These are phyloP conservation scores for Neofusicoccum umdonicola DNA, from an alignment of 2,329 filamentous ascomycete species.

Conservation along the genomic window DNA sequence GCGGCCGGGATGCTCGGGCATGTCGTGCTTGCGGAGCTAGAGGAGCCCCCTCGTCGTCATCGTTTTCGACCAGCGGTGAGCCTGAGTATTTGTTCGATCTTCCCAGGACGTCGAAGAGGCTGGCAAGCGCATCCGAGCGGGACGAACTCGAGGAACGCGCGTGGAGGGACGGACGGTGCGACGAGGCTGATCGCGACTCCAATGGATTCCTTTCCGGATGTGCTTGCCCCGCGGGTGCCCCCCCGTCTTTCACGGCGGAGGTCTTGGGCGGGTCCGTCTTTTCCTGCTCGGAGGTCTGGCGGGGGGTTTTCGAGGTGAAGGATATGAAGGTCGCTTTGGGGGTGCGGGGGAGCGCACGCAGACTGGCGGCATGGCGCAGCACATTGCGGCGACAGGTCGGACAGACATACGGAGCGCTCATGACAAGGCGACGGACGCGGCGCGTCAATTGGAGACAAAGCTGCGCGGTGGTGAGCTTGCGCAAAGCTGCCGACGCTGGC, in stretches of 20 bases:
- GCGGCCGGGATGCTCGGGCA: no score
- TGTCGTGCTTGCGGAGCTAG: background rate
- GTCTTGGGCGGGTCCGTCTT: background rate
- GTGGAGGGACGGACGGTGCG: background rate
- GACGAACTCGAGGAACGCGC: background rate
- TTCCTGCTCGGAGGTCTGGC: background rate
- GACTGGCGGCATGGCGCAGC: background rate
- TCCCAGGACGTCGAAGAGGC: background rate
- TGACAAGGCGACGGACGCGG: background rate
- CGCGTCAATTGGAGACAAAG: background rate
- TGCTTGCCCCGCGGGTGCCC: no score
- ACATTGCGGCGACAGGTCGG: slow-evolving; percentile 14
- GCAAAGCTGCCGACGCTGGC: background rate
- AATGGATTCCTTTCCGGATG: background rate
- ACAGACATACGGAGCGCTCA: slow-evolving; percentile 16
- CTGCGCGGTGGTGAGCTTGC: background rate
- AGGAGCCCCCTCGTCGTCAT: background rate
- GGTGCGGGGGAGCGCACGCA: background rate
- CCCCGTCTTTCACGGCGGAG: no score
- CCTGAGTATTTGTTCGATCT: background rate
- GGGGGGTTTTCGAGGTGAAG: background rate
- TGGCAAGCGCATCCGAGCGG: background rate
- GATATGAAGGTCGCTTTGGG: slow-evolving; percentile 7
- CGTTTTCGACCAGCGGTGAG: background rate
- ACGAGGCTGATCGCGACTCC: background rate